Evolutionary conservation across 129 eudicot genomes (phyloP).

Genomic region (Flaveria bidentis): DNA sequence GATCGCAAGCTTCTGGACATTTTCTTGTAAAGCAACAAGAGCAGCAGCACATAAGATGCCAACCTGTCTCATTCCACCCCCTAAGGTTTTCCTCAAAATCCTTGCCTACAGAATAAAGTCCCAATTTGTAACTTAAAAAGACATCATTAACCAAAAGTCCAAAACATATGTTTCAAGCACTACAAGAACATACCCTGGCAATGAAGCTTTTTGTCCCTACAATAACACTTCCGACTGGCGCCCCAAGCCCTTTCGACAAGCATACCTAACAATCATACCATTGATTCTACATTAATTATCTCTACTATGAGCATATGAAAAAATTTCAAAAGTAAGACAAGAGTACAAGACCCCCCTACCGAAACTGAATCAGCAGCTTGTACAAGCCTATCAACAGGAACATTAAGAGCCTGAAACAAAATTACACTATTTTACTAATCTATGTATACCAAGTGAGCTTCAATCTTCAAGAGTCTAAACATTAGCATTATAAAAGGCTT

Average conservation of each 20-base stretch:
- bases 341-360: constrained; percentile 35
- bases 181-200: constrained; percentile 51
- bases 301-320: constrained; percentile 7
- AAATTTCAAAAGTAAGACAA: not conserved
- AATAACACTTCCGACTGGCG: constrained; percentile 90
- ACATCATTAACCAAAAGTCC: not conserved
- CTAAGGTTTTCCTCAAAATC: constrained; percentile 83
- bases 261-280: constrained; percentile 55
- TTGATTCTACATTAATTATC: not conserved
- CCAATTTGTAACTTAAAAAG: not conserved
- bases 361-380: constrained; percentile 99
- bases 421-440: not conserved
- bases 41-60: constrained; percentile 98
- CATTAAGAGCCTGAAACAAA: constrained; percentile 84
- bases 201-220: constrained; percentile 81
- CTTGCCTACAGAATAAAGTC: constrained; percentile 56
- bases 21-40: constrained; percentile 78
- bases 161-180: constrained; percentile 2
- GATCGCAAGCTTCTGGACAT: constrained; percentile 62
- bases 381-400: constrained; percentile 90
- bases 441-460: constrained; percentile 1
- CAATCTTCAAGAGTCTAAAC: not conserved
- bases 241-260: constrained; percentile 95
- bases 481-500: not conserved
- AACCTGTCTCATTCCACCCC: constrained; percentile 98